Percentiles rank a stretch among this genome's conserved stretches.
Evolutionary conservation across 169 alveolate genomes (phyloP).

Genomic region (Plasmodium gallinaceum): DNA sequence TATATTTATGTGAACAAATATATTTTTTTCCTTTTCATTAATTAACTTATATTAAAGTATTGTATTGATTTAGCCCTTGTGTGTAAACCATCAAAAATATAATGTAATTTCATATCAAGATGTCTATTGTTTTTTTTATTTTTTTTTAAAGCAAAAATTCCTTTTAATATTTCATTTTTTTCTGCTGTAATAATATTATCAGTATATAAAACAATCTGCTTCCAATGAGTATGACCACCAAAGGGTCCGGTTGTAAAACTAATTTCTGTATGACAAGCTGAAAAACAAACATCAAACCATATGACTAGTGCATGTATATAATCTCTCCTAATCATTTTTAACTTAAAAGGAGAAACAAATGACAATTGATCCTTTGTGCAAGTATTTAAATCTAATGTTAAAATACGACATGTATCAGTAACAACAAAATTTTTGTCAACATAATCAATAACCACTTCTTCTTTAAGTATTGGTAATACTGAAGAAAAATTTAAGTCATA

Average conservation of each 20-base stretch:
- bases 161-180: conserved; percentile 69
- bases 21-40: conserved; percentile 79
- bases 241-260: conserved; percentile 92
- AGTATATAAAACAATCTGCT: conserved; percentile 94
- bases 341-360: conserved; percentile 89
- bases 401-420: conserved; percentile 88
- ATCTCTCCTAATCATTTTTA: conserved; percentile 87
- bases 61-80: conserved; percentile 68
- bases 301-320: conserved; percentile 93
- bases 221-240: conserved; percentile 93
- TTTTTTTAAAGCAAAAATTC: conserved; percentile 91
- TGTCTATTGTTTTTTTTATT: conserved; percentile 89
- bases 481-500: conserved; percentile 96
- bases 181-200: conserved; percentile 85
- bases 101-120: conserved; percentile 90
- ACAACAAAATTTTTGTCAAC: conserved; percentile 91
- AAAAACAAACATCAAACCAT: conserved; percentile 94
- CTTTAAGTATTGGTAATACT: conserved; percentile 90
- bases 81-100: conserved; percentile 73
- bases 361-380: conserved; percentile 94
- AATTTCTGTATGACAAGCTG: conserved; percentile 91
- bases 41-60: conserved; percentile 48
- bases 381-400: conserved; percentile 93
- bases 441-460: conserved; percentile 96
- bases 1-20: too few relatives aligned